Percentiles rank a stretch among this genome's conserved stretches.
phyloP scores from a whole-genome alignment of 1,284 basidiomycete genomes.

The Volvariella volvacea region DNA sequence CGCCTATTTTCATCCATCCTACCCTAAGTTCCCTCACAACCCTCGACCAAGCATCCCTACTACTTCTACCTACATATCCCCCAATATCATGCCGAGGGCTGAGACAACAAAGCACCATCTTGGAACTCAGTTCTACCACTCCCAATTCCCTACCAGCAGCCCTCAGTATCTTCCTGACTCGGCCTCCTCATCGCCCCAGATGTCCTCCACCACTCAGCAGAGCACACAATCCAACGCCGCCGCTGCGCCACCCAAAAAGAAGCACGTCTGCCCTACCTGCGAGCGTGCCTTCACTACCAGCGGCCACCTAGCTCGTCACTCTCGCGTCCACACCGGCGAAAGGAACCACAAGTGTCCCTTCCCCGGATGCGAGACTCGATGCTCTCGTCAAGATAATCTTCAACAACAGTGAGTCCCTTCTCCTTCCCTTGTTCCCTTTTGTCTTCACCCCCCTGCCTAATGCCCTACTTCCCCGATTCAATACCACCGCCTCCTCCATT shows the following conservation, averaged over 20 bases:
- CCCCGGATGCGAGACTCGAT: constrained; percentile 76
- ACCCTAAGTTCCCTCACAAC: constrained; percentile 17
- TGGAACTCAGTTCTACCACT: constrained; percentile 21
- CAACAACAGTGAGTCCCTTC: constrained; percentile 68
- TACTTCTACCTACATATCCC: no score
- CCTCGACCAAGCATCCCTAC: no score
- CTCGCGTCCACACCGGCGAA: constrained; percentile 78
- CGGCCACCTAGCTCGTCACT: constrained; percentile 78
- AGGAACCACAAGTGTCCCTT: constrained; percentile 78
- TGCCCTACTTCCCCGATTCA: no score
- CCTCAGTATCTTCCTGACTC: constrained; percentile 19
- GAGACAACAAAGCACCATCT: constrained; percentile 21
- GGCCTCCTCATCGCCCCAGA: constrained; percentile 18
- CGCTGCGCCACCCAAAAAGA: constrained; percentile 35
- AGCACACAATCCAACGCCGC: constrained; percentile 7
- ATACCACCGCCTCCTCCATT: not conserved
- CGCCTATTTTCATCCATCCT: constrained; percentile 16
- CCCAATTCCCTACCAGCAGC: constrained; percentile 16
- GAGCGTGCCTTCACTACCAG: constrained; percentile 75
- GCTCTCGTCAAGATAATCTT: constrained; percentile 75
- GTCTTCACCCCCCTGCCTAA: no score
- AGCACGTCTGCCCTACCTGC: constrained; percentile 60
- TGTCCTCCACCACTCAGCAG: constrained; percentile 14
- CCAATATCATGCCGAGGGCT: constrained; percentile 28
- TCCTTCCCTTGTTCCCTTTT: constrained; percentile 7